Percentiles rank a stretch among this genome's conserved stretches.
These are phyloP conservation scores for Handroanthus guayacan DNA, from an alignment of 257 asterid species.

Conservation along the genomic window DNA sequence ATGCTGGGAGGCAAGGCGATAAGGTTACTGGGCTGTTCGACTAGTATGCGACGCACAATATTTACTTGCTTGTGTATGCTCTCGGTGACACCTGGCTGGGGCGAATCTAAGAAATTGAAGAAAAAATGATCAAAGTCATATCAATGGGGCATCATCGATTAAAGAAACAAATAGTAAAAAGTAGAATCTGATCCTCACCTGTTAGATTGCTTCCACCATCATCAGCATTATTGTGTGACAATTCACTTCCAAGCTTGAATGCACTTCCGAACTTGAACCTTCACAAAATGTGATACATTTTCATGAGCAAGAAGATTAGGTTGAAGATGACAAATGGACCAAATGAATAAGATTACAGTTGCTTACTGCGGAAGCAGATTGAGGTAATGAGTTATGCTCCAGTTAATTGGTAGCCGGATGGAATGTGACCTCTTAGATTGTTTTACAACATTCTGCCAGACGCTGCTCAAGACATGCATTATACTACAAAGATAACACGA, in stretches of 20 bases:
- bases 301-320: constrained; percentile 31
- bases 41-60: constrained; percentile 62
- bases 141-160: neutral
- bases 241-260: constrained; percentile 48
- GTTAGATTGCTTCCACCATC: constrained; percentile 47
- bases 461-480: constrained; percentile 50
- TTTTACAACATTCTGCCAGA: constrained; percentile 48
- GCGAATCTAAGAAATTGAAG: constrained; percentile 51
- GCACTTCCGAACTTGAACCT: constrained; percentile 55
- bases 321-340: constrained; percentile 14
- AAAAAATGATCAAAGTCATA: constrained; percentile 23
- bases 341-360: constrained; percentile 28
- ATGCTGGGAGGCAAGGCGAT: constrained; percentile 56
- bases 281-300: constrained; percentile 34
- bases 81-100: constrained; percentile 44
- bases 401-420: constrained; percentile 42
- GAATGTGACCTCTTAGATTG: constrained; percentile 48
- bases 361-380: constrained; percentile 65
- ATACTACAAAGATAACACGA: constrained; percentile 22
- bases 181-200: constrained; percentile 45
- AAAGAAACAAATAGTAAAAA: neutral
- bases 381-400: constrained; percentile 54
- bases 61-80: constrained; percentile 39
- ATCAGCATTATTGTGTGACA: constrained; percentile 40
- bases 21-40: constrained; percentile 64